Conservation (phyloP, 345 rosid species). For the Rhizophora apiculata region DNA sequence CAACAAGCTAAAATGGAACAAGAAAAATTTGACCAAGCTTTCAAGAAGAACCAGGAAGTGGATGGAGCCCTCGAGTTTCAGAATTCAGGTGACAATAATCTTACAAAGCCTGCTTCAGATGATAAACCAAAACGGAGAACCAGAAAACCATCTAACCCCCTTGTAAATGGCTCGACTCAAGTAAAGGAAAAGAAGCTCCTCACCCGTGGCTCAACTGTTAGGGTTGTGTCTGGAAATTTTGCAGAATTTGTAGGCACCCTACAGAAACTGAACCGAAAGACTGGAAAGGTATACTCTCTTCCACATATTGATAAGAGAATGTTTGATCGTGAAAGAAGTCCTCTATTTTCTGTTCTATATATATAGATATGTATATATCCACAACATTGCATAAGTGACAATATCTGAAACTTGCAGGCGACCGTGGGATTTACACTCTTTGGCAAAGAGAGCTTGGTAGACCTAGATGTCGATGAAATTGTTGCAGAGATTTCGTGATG, state of each 20-base stretch:
- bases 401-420: constrained; percentile 50
- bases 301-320: neutral
- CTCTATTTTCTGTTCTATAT: neutral
- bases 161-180: constrained; percentile 23
- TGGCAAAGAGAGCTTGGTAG: constrained; percentile 84
- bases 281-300: constrained; percentile 52
- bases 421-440: constrained; percentile 75
- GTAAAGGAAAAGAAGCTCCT: constrained; percentile 37
- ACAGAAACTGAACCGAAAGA: constrained; percentile 67
- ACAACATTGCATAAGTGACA: neutral
- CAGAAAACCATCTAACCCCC: constrained; percentile 32
- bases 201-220: constrained; percentile 62
- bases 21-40: constrained; percentile 63
- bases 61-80: constrained; percentile 24
- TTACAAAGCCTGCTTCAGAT: constrained; percentile 25
- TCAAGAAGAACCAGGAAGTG: constrained; percentile 42
- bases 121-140: constrained; percentile 32
- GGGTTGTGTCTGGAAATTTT: constrained; percentile 69
- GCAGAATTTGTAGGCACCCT: constrained; percentile 71
- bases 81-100: constrained; percentile 34
- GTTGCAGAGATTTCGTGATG: constrained; percentile 46
- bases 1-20: constrained; percentile 71
- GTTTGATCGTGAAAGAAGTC: neutral
- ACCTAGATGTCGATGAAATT: constrained; percentile 69
- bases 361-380: neutral